Percentiles rank a stretch among this genome's conserved stretches.
Evolutionary conservation across 805 yeast genomes (phyloP).

Genomic region (Lachancea dasiensis): DNA sequence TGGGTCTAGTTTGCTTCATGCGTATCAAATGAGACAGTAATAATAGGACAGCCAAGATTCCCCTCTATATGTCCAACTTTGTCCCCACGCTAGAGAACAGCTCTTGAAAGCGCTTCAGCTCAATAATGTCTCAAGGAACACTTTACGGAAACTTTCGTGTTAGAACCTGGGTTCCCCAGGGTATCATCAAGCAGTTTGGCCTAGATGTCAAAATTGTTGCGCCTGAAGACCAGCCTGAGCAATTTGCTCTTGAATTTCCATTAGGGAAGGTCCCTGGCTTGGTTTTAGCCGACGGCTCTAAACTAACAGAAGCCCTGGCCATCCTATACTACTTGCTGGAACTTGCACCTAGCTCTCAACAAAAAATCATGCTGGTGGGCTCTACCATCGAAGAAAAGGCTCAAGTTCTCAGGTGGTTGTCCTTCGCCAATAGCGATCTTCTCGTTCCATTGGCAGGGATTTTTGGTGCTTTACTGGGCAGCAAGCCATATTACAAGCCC

Average conservation of each 20-base stretch:
- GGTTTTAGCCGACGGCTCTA: constrained; percentile 64
- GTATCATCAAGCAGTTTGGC: constrained; percentile 51
- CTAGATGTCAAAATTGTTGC: constrained; percentile 49
- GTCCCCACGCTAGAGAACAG: too few relatives aligned
- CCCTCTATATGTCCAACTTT: too few relatives aligned
- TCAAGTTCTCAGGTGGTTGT: constrained; percentile 65
- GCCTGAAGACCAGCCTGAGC: constrained; percentile 32
- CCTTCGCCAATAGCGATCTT: constrained; percentile 67
- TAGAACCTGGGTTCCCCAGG: constrained; percentile 40
- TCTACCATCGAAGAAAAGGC: constrained; percentile 17
- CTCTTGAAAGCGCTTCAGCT: too few relatives aligned
- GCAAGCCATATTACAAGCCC: constrained; percentile 71
- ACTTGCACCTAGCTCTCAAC: constrained; percentile 33
- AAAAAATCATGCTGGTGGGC: constrained; percentile 51
- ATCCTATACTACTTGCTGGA: constrained; percentile 45
- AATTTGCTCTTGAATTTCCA: constrained; percentile 53
- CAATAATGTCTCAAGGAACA: constrained; percentile 70
- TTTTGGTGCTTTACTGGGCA: constrained; percentile 59
- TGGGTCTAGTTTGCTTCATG: too few relatives aligned
- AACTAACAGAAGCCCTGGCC: constrained; percentile 65
- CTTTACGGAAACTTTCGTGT: constrained; percentile 43
- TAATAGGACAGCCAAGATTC: too few relatives aligned
- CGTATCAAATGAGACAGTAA: too few relatives aligned
- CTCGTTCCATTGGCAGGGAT: constrained; percentile 42
- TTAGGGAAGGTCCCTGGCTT: constrained; percentile 62